Base-by-base conservation (phyloP, 768 basidiomycete species). In the Mycena chlorophos region DNA sequence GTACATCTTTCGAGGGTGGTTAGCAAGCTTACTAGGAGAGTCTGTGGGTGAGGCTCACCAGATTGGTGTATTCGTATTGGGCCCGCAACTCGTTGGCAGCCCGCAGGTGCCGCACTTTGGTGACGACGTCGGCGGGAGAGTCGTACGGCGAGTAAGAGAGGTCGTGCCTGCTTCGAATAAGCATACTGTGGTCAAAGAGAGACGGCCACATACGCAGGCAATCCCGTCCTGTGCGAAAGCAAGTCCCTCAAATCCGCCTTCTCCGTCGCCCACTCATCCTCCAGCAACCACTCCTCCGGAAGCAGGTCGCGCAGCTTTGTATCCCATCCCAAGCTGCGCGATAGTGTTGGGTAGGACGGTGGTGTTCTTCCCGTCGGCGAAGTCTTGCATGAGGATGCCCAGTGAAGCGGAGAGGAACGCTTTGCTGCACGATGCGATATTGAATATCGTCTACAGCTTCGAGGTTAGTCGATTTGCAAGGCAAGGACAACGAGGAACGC, bases 351-450 rank as follows among this genome's bases (percentile, higher is more conserved):
- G 76, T 2, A 78, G 68, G 5, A 65, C 64, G 0, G 75, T 72
- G 4, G 60, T 55, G 38, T 75, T 77, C 22, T 60, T 64, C 2
- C 74, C 69, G 14, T 65, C 53, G 14, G 66, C 66, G 56, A 72
- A 77, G 57, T 77, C 76, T 25, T 75, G 71, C 45, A 78, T 73
- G 22, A 78, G 67, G 13, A 79, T 69, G 4, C 78, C 76, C 1
- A 78, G 47, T 1, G 75, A 68, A 0, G 67, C 70, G 1, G 68
- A 64, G 5, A 76, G 63, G 63, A 78, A 78, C 5, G 73, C 73
- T 43, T 78, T 74, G 6, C 73, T 75, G 25, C 70, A 68, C 0
- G 73, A 76, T 1, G 61, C 75, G 34, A 75, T 60, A 34, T 61
- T 56, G 55, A 76, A 75, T 23, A 77, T 52, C 0, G 77, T 78